Conservation (phyloP, 164 flowering plant genomes). For the Chloranthus sessilifolius region DNA sequence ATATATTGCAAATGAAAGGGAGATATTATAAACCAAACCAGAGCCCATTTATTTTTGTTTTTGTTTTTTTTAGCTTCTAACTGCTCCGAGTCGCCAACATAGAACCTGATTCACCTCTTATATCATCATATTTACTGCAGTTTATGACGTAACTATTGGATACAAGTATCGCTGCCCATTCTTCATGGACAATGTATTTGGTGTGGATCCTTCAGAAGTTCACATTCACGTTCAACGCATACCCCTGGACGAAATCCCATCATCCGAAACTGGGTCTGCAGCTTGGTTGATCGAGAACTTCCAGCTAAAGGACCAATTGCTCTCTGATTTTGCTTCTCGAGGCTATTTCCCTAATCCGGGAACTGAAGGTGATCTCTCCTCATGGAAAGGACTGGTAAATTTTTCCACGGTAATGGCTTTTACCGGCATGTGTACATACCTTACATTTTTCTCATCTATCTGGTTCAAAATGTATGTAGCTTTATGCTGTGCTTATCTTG, state of each 20-base stretch:
- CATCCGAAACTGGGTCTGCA: constrained; percentile 43
- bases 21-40: no score
- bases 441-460: constrained; percentile 48
- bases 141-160: constrained; percentile 82
- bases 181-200: constrained; percentile 82
- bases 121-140: constrained; percentile 54
- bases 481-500: constrained; percentile 51
- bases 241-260: constrained; percentile 45
- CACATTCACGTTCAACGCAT: constrained; percentile 70
- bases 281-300: constrained; percentile 62
- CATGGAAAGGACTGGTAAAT: constrained; percentile 43
- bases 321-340: constrained; percentile 45
- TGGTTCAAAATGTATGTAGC: constrained; percentile 72
- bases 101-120: no score
- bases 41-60: no score
- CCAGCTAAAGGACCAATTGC: constrained; percentile 56
- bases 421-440: constrained; percentile 35
- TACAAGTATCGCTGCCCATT: constrained; percentile 70
- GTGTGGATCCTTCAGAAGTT: constrained; percentile 83
- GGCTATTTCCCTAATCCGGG: constrained; percentile 66
- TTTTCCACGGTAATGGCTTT: constrained; percentile 32
- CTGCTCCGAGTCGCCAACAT: no score
- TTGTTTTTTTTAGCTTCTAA: no score
- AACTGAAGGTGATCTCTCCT: constrained; percentile 54
- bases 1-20: no score